Percentiles rank a stretch among this genome's conserved stretches.
These are phyloP conservation scores for Durusdinium trenchii DNA, from an alignment of 73 alveolate genomes.

Conservation along the genomic window DNA sequence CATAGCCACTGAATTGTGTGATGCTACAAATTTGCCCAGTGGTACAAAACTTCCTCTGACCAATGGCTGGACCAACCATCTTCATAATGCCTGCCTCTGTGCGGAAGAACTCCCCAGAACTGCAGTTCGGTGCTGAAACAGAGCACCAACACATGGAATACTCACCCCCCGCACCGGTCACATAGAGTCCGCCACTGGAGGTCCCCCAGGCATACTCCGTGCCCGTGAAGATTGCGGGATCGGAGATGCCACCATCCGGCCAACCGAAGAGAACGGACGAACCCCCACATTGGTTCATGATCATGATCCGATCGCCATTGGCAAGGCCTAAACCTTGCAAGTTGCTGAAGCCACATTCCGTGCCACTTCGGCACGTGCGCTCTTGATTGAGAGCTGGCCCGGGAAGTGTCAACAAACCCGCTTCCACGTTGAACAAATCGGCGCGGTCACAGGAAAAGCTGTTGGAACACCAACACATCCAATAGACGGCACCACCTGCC, in stretches of 20 bases:
- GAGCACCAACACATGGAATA: constrained; percentile 92
- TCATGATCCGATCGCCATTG: constrained; percentile 67
- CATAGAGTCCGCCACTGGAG: constrained; percentile 67
- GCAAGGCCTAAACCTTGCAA: constrained; percentile 47
- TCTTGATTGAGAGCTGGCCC: constrained; percentile 61
- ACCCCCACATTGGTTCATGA: constrained; percentile 62
- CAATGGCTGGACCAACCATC: constrained; percentile 74
- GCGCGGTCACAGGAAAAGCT: constrained; percentile 67
- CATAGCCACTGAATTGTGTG: constrained; percentile 72
- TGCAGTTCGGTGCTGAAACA: constrained; percentile 39
- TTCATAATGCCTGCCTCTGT: constrained; percentile 80
- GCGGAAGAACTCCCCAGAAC: constrained; percentile 77
- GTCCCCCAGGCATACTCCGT: constrained; percentile 84
- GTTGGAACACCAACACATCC: constrained; percentile 94
- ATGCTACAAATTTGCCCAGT: constrained; percentile 59
- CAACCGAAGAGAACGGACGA: background rate
- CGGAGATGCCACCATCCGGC: constrained; percentile 70
- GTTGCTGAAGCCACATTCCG: constrained; percentile 62
- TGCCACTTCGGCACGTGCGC: constrained; percentile 63
- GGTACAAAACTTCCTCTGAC: constrained; percentile 65
- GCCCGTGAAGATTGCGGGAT: constrained; percentile 62
- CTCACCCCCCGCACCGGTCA: constrained; percentile 82
- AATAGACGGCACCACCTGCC: constrained; percentile 54
- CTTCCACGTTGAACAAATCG: constrained; percentile 65
- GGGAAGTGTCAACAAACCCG: constrained; percentile 61